Conservation (phyloP, 2,329 filamentous ascomycete species). For the Xylaria sp. region DNA sequence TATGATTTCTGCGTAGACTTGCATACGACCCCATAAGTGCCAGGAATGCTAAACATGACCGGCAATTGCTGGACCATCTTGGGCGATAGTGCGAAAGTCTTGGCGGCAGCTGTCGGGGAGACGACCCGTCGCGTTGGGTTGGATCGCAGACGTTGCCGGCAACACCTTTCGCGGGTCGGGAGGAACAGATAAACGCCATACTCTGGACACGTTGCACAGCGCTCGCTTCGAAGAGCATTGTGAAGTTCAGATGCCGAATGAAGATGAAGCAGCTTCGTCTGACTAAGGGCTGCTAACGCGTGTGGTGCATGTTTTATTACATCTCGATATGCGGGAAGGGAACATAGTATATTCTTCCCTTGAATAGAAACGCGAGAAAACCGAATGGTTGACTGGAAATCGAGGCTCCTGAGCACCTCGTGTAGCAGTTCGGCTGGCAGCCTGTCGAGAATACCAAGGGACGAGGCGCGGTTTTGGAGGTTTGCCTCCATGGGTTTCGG, state of each 20-base stretch:
- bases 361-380: constrained; percentile 26
- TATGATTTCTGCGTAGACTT: constrained; percentile 23
- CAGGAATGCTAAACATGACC: constrained; percentile 27
- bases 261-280: constrained; percentile 25
- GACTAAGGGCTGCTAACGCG: constrained; percentile 23
- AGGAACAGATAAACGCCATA: constrained; percentile 30
- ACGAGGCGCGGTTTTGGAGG: constrained; percentile 20
- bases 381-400: constrained; percentile 21
- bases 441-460: constrained; percentile 30
- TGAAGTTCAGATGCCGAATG: constrained; percentile 29
- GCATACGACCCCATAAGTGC: constrained; percentile 20
- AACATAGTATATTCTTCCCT: constrained; percentile 19
- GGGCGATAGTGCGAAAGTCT: constrained; percentile 24
- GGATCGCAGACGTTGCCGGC: constrained; percentile 25
- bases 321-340: constrained; percentile 26
- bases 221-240: constrained; percentile 25
- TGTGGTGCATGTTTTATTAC: constrained; percentile 24
- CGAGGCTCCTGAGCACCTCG: constrained; percentile 18
- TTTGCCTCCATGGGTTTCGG: constrained; percentile 22
- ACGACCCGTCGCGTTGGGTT: constrained; percentile 27
- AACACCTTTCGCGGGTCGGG: constrained; percentile 30
- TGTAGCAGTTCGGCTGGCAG: constrained; percentile 25
- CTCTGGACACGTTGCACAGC: constrained; percentile 26
- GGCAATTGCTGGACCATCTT: constrained; percentile 26
- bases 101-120: constrained; percentile 16